Conservation (phyloP, 495 filamentous ascomycete genomes). For the Aspergillus cavernicola region DNA sequence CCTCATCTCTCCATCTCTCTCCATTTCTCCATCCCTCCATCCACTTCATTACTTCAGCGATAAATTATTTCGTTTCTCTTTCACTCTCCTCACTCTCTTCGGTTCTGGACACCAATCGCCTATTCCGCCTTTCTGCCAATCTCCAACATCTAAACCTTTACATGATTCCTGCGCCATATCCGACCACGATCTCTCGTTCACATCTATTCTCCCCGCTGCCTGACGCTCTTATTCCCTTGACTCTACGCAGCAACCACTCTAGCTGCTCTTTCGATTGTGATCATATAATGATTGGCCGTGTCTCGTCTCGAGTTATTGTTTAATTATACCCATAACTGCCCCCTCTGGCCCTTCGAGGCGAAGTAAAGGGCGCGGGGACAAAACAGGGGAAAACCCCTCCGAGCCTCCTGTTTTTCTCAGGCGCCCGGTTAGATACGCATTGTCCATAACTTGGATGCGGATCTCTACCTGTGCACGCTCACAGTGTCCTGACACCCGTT, state of each 20-base stretch:
- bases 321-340: too few species aligned
- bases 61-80: too few species aligned
- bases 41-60: background rate
- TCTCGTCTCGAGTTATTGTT: background rate
- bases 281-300: background rate
- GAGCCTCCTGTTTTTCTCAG: background rate
- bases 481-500: background rate
- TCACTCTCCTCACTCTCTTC: too few species aligned
- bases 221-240: background rate
- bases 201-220: background rate
- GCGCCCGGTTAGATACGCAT: constrained; percentile 4
- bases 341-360: too few species aligned
- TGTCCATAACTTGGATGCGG: background rate
- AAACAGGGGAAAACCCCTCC: background rate
- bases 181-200: background rate
- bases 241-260: background rate
- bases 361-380: constrained; percentile 1
- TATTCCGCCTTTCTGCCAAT: background rate
- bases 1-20: background rate
- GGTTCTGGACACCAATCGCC: background rate
- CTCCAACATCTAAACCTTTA: too few species aligned
- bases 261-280: background rate
- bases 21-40: background rate
- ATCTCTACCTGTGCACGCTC: background rate
- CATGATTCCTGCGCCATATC: background rate